Base-by-base conservation (phyloP, 73 alveolate species). In the Uronychia setigera region DNA sequence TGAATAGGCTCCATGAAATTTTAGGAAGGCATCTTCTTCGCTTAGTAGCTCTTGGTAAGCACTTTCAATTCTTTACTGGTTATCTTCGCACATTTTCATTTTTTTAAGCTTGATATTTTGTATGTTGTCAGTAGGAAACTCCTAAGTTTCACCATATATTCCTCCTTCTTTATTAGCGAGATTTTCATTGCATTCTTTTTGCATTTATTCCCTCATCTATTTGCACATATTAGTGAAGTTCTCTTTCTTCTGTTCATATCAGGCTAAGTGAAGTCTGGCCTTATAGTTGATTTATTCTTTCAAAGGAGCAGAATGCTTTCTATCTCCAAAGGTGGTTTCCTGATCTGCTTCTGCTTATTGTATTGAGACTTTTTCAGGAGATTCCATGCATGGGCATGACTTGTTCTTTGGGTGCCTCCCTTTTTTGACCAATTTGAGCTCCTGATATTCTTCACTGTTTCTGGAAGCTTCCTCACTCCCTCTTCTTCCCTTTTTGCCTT, bases 281-380 rank as follows among this genome's bases (percentile, higher is more conserved):
- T 46, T 46, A 19, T 11, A 46, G 67, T 46, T 46, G 67, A 46
- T 46, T 5, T 5, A 46, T 5, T 46, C 67, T 46, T 46, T 46
- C 19, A 46, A 5, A 11, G 67, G 67, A 19, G 67, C 67, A 5
- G 67, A 46, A 11, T 46, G 19, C 19, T 46, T 46, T 19, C 67
- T 46, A n/a, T 46, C 19, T 46, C n/a, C 67, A 46, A 19, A 46
- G 67, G 19, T 46, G 67, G 67, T 5, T 46, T 46, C 67, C 19
- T 19, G 67, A 46, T 46, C 67, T 46, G n/a, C 67, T 46, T 46
- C 67, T 46, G 67, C 67, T 46, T n/a, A n/a, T n/a, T n/a, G n/a
- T n/a, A n/a, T n/a, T n/a, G n/a, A n/a, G n/a, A n/a, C 67, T 46
- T 46, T 46, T 19, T 46, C 67, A 11, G 67, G 67, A 46, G 67